A percentile compares a stretch with the other conserved stretches of the same genome.
These are phyloP conservation scores for Pelargonium fulgidum DNA, from an alignment of 441 rosid genomes.

Conservation along the genomic window DNA sequence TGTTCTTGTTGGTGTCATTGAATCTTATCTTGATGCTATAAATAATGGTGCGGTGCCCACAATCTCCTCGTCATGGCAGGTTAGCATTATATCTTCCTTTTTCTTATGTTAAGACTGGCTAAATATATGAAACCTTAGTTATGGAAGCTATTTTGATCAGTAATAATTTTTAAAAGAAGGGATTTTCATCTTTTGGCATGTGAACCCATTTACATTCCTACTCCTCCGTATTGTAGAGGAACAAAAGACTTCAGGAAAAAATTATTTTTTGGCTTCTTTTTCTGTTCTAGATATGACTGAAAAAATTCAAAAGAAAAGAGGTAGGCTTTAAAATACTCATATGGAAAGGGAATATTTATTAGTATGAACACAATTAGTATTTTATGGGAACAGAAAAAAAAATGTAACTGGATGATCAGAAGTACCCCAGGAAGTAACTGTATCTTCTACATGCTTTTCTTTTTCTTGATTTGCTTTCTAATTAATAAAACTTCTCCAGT, in stretches of 20 bases:
- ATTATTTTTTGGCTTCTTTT: neutral
- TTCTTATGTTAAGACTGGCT: neutral
- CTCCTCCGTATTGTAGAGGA: conserved; percentile 2
- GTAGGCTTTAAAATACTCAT: conserved; percentile 1
- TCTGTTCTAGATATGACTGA: neutral
- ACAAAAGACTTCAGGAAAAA: neutral
- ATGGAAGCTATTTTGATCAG: neutral
- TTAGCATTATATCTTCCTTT: conserved; percentile 29
- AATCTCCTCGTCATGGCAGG: conserved; percentile 99
- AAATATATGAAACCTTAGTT: neutral
- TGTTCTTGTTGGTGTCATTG: conserved; percentile 76
- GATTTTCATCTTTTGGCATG: neutral
- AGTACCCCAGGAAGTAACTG: neutral
- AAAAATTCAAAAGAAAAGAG: too few relatives aligned
- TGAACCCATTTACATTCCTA: neutral
- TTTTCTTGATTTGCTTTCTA: neutral
- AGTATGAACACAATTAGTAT: neutral
- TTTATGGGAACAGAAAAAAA: neutral
- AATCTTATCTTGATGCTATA: conserved; percentile 86
- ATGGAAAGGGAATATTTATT: neutral
- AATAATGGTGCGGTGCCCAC: conserved; percentile 99
- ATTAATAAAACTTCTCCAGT: neutral
- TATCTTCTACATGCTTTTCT: neutral
- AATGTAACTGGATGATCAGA: neutral
- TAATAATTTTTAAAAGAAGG: neutral